Evolutionary conservation across 1,284 basidiomycete genomes (phyloP), one percentile per base, ranked within the genome.

Genomic region (Inonotus hispidus): DNA sequence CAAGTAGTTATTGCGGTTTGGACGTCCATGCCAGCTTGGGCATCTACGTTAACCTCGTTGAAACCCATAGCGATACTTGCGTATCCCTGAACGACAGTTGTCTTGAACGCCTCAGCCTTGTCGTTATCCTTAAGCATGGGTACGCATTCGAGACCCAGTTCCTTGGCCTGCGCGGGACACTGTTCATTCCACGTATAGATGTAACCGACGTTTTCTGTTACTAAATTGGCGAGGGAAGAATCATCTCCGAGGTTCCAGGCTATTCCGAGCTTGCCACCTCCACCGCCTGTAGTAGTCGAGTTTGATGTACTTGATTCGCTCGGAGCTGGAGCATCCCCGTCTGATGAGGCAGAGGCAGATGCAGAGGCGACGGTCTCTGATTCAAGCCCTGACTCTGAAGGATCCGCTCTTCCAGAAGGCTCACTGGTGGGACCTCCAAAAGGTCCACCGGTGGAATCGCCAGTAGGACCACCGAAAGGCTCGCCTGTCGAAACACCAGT

Each of bases 81-180:
- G 56, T 83, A 77, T 60, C 81, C 78, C 56, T 75, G 69, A 23
- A 74, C 72, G 47, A 82, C 82, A 66, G 74, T 70, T 1, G 68
- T 64, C 64, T 74, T 63, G 68, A 84, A 85, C 23, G 43, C 52
- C 5, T 45, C 4, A 21, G 13, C 14, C 32, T 32, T 32, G 21
- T 45, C 41, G 11, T 67, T 63, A 66, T 88, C 85, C 87, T 88
- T 91, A 11, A 90, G 73, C 88, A 89, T 88, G 59, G 86, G 81
- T 63, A 81, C 78, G 71, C 75, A 82, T 14, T 80, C 71, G 56
- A 84, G 72, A 45, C 81, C 82, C 59, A 78, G 71, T 0, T 65
- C 54, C n/a, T 72, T 70, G 19, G 75, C 69, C 23, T 71, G 70
- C 13, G 63, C 58, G 32, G 82, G 77, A 57, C 73, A 74, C 64